Evolutionary conservation across 2,329 filamentous ascomycete genomes (phyloP).

Genomic region (Daldinia sp.): DNA sequence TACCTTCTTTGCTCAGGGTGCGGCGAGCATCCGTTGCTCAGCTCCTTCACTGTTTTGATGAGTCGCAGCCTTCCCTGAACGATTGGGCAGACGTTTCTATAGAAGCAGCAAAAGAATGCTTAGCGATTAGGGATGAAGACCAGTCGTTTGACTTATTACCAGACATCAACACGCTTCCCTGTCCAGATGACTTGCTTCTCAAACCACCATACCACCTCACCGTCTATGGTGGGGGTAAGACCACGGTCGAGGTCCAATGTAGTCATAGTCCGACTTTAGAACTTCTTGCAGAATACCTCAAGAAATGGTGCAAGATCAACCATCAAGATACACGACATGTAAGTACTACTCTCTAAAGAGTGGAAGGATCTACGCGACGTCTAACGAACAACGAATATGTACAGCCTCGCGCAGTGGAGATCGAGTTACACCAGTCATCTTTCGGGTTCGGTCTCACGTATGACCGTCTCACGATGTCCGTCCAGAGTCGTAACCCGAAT

Average conservation of each 20-base stretch:
- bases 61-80: slow-evolving; percentile 40
- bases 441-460: slow-evolving; percentile 56
- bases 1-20: slow-evolving; percentile 48
- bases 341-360: slow-evolving; percentile 4
- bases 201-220: slow-evolving; percentile 59
- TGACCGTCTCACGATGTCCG: slow-evolving; percentile 53
- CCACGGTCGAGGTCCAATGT: slow-evolving; percentile 53
- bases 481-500: slow-evolving; percentile 46
- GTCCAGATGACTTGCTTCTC: slow-evolving; percentile 58
- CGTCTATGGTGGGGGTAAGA: slow-evolving; percentile 45
- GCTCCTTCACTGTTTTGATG: slow-evolving; percentile 50
- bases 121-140: background rate
- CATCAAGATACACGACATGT: slow-evolving; percentile 45
- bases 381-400: background rate
- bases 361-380: background rate
- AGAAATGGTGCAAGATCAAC: slow-evolving; percentile 57
- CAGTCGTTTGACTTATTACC: slow-evolving; percentile 50
- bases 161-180: slow-evolving; percentile 51
- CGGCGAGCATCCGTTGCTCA: slow-evolving; percentile 48
- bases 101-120: slow-evolving; percentile 43
- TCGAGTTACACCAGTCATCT: slow-evolving; percentile 54
- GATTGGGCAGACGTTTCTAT: slow-evolving; percentile 57
- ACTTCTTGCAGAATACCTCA: slow-evolving; percentile 56
- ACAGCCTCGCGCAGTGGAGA: slow-evolving; percentile 54
- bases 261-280: slow-evolving; percentile 58